phyloP scores from a whole-genome alignment of 2,329 filamentous ascomycete genomes.

The Sarocladium brachiariae region DNA sequence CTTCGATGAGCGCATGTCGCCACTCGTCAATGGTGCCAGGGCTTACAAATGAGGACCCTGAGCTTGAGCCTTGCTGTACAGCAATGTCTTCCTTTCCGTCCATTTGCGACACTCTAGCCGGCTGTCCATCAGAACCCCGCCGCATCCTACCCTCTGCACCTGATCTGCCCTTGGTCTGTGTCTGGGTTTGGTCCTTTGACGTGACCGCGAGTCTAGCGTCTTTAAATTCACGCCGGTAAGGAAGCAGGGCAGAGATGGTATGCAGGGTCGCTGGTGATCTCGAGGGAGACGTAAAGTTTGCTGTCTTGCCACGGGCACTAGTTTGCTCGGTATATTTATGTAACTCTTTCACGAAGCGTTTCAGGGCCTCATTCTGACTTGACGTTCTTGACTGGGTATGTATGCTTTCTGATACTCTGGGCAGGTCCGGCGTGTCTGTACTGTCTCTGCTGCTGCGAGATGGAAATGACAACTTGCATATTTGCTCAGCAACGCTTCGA shows the following conservation, averaged over 20 bases:
- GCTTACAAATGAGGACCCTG: slow-evolving; percentile 25
- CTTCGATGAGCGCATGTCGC: slow-evolving; percentile 27
- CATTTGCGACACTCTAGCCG: slow-evolving; percentile 18
- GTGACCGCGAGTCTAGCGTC: slow-evolving; percentile 51
- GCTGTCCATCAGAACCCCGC: not conserved
- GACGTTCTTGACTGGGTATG: slow-evolving; percentile 32
- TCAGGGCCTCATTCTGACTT: slow-evolving; percentile 35
- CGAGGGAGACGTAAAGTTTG: slow-evolving; percentile 30
- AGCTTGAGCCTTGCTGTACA: slow-evolving; percentile 14
- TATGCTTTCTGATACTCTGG: slow-evolving; percentile 7
- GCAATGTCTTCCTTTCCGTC: slow-evolving; percentile 21
- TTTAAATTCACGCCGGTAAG: slow-evolving; percentile 46
- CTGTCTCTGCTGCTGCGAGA: not conserved
- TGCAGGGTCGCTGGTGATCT: slow-evolving; percentile 37
- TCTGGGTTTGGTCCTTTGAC: slow-evolving; percentile 36
- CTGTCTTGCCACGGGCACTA: slow-evolving; percentile 29
- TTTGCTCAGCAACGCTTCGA: slow-evolving; percentile 38
- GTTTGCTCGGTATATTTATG: slow-evolving; percentile 26
- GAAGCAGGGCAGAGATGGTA: slow-evolving; percentile 46
- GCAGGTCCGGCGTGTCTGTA: not conserved
- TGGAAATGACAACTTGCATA: slow-evolving; percentile 30
- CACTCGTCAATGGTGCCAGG: slow-evolving; percentile 24
- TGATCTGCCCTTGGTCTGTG: too few species aligned
- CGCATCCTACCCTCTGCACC: too few species aligned
- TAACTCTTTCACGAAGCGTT: slow-evolving; percentile 27